Evolutionary conservation across 106 monocot species (phyloP), one percentile per base, ranked within the genome.

Genomic region (Acorus gramineus): DNA sequence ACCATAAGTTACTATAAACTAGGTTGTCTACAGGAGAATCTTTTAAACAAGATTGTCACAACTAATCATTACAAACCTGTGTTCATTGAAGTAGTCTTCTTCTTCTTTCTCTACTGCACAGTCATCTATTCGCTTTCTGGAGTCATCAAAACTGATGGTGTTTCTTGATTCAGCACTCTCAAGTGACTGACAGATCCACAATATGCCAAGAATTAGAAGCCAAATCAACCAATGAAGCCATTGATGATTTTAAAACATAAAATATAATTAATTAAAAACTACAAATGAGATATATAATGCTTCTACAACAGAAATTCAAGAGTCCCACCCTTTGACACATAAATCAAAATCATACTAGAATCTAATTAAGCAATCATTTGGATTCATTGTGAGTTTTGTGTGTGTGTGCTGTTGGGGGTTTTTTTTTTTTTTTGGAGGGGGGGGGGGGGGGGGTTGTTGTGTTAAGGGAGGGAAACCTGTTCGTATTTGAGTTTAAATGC

Each of bases 81-180:
- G 81, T 68, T 81, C 98, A 48, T 98, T 92, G 53, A 98, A 98
- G 53, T 98, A 98, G 46, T 88, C 92, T 79, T 98, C 98, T 70
- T 98, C 98, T 72, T 98, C 98, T 65, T 92, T 98, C 50, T 92
- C 98, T 74, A 98, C 81, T 52, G 77, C 92, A 13, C 92, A 77
- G 42, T 88, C 85, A 68, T 85, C 92, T 42, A 67, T 63, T 49
- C 80, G 81, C 74, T 85, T 98, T 63, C 81, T 76, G 4, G 74
- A 46, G 8, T 79, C 81, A 2, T 53, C 60, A 10, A 46, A 6
- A 46, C 66, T 71, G 57, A 49, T 57, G 64, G 42, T 58, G 49
- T 73, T 69, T 58, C 80, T 79, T 56, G 78, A 60, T 50, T 82
- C 83, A 69, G 50, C 63, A 52, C 67, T 75, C 63, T 98, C 98